Percentiles rank a stretch among this genome's conserved stretches.
Evolutionary conservation across 139 green algal species (phyloP).

Genomic region (Choricystis sp.): DNA sequence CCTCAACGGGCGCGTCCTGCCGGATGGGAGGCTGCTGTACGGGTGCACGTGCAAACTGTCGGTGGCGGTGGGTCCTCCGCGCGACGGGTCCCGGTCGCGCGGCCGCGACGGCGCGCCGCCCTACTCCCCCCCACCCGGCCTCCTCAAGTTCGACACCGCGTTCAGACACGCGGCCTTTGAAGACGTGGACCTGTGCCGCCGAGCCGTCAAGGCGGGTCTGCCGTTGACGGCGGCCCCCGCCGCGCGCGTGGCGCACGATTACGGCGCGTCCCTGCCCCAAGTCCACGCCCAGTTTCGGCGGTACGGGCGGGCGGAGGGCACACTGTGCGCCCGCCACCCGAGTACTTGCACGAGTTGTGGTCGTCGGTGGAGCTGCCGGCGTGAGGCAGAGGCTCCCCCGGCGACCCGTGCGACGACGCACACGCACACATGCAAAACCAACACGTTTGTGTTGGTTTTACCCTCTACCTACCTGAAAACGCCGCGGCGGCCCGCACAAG

Average conservation of each 20-base stretch:
- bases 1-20: conserved; percentile 9
- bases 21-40: conserved; percentile 9
- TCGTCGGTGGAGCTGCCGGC: too few relatives aligned
- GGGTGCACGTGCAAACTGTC: conserved; percentile 12
- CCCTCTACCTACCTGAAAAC: too few relatives aligned
- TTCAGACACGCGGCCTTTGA: neutral
- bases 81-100: too few relatives aligned
- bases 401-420: too few relatives aligned
- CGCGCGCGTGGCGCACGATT: neutral
- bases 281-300: too few relatives aligned
- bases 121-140: neutral
- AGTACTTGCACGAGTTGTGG: too few relatives aligned
- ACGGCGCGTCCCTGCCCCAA: neutral
- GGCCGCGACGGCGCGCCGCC: neutral
- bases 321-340: too few relatives aligned
- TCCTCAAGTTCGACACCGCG: neutral
- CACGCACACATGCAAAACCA: too few relatives aligned
- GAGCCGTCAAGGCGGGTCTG: neutral
- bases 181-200: neutral
- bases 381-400: too few relatives aligned
- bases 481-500: too few relatives aligned
- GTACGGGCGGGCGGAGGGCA: too few relatives aligned
- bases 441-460: too few relatives aligned
- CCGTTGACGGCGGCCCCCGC: neutral
- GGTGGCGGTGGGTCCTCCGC: neutral